Percentiles rank a stretch among this genome's conserved stretches.
Evolutionary conservation across 257 asterid species (phyloP).

Genomic region (Echites panduratus): DNA sequence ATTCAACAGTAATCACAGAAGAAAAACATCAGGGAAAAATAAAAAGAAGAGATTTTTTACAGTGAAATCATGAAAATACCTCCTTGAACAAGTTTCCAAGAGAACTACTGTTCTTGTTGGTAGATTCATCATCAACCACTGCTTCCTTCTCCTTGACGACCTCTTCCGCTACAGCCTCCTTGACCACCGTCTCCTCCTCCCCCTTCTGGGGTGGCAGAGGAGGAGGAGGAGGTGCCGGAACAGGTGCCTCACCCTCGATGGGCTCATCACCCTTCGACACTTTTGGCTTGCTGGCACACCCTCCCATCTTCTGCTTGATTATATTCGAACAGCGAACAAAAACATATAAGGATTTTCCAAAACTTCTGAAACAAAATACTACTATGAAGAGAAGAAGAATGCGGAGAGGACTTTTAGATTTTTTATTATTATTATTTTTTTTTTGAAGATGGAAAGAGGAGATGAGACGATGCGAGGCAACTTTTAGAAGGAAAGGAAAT

Average conservation of each 20-base stretch:
- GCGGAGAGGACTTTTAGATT: neutral
- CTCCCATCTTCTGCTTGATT: slow-evolving; percentile 38
- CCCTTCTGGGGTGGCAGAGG: neutral
- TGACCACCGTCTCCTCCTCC: slow-evolving; percentile 12
- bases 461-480: neutral
- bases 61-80: slow-evolving; percentile 18
- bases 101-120: slow-evolving; percentile 33
- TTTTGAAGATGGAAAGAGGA: slow-evolving; percentile 3
- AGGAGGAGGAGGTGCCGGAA: slow-evolving; percentile 8
- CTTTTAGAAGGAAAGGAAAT: neutral
- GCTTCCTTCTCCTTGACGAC: neutral
- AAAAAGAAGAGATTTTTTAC: neutral
- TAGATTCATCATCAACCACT: slow-evolving; percentile 20
- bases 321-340: too few species aligned
- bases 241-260: slow-evolving; percentile 15
- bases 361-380: neutral
- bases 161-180: slow-evolving; percentile 3
- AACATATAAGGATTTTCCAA: neutral
- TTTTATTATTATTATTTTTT: too few species aligned
- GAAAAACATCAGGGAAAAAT: neutral
- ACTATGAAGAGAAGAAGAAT: neutral
- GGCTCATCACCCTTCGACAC: slow-evolving; percentile 31
- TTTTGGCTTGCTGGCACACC: slow-evolving; percentile 39
- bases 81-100: slow-evolving; percentile 41
- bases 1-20: neutral